Evolutionary conservation across 2,329 filamentous ascomycete species (phyloP), one percentile per base, ranked within the genome.

Genomic region (Dryadomyces quercus-mongolicae): DNA sequence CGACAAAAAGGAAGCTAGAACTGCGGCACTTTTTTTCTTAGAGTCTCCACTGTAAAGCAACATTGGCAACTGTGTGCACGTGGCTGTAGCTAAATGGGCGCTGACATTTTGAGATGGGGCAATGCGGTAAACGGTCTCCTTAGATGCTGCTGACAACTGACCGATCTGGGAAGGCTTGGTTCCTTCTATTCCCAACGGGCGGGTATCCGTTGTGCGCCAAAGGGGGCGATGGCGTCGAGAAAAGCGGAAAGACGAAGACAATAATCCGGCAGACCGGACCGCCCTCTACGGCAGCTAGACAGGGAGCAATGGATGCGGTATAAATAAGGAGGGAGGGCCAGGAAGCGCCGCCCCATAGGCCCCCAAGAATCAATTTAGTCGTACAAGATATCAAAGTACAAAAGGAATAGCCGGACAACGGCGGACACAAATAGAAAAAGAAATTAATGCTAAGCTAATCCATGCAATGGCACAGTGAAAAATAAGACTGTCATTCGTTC

Each of bases 31-130:
- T 25, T 56, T 62, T 40, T 40, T 12, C 36, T 56, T 60, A 57
- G 38, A 54, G 60, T 60, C 62, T 54, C 64, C 62, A 62, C 62
- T 52, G 51, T 40, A 53, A 59, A 59, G 61, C 60, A 61, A 59
- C 61, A 60, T 62, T 54, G 58, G 55, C 59, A 56, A 51, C 55
- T 42, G 50, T 47, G 56, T 53, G 65, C 62, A 67, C 65, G 66
- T 68, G 66, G 64, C 63, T 60, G 57, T 51, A 56, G 60, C 58
- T 65, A 57, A 65, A 64, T 66, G 65, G 66, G 60, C 55, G 59
- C 36, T 56, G 36, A 9, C n/a, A 10, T 42, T 6, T 31, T 20
- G 16, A 34, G 8, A 51, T 44, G 53, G 45, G 22, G 40, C 20
- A 44, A 9, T 46, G 21, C 36, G 42, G 20, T 22, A 25, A n/a